Percentiles rank a stretch among this genome's conserved stretches.
Evolutionary conservation across 2,329 filamentous ascomycete genomes (phyloP).

Genomic region (Colletotrichum abscissum): DNA sequence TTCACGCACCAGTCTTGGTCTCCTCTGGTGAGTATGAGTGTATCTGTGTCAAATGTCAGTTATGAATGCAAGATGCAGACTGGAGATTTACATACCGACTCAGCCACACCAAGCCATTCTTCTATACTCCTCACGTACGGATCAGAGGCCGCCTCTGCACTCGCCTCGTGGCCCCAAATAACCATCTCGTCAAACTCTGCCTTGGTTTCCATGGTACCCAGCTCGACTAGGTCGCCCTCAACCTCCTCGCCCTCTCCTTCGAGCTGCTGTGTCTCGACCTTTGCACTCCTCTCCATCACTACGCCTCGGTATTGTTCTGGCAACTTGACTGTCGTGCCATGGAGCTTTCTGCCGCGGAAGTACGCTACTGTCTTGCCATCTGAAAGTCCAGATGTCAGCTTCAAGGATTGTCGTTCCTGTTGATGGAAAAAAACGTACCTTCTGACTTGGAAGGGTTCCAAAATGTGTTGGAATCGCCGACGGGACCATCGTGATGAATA

Average conservation of each 20-base stretch:
- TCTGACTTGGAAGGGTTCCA: conserved; percentile 71
- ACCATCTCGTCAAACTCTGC: conserved; percentile 79
- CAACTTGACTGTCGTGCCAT: conserved; percentile 73
- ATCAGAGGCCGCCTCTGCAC: conserved; percentile 72
- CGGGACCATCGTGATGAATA: conserved; percentile 80
- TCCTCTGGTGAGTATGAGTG: conserved; percentile 44
- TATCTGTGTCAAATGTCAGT: conserved; percentile 43
- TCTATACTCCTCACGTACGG: conserved; percentile 78
- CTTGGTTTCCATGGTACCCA: conserved; percentile 70
- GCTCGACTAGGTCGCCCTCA: conserved; percentile 54
- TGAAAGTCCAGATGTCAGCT: conserved; percentile 41
- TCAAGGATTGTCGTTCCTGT: too few relatives aligned
- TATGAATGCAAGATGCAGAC: not conserved
- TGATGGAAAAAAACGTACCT: conserved; percentile 49
- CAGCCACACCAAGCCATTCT: conserved; percentile 84
- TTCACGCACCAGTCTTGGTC: conserved; percentile 2
- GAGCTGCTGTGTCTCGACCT: conserved; percentile 44
- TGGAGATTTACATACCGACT: conserved; percentile 63
- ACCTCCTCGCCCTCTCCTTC: conserved; percentile 55
- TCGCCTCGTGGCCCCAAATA: conserved; percentile 85
- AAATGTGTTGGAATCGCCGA: conserved; percentile 72
- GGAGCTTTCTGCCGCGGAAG: conserved; percentile 84
- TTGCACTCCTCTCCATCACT: conserved; percentile 60
- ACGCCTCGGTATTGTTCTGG: conserved; percentile 79
- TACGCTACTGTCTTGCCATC: conserved; percentile 69